Conservation (phyloP, 352 stramenopile genomes). For the Pythium myriotylum region DNA sequence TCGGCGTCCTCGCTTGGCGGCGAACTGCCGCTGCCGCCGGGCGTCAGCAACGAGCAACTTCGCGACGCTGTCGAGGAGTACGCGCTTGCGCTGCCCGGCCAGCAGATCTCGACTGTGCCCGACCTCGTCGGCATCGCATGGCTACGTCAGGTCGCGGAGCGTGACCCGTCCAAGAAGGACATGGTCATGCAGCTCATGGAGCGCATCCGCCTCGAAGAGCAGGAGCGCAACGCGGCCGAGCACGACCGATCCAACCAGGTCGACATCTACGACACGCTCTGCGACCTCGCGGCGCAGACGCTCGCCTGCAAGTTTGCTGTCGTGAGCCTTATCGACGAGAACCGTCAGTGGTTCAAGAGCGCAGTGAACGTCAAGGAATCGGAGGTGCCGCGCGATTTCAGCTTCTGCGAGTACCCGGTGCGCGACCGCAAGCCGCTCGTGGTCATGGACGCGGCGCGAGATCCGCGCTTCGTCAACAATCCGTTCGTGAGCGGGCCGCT, state of each 20-base stretch:
- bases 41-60: conserved; percentile 45
- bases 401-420: conserved; percentile 83
- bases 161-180: conserved; percentile 67
- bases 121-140: conserved; percentile 81
- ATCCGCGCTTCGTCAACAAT: conserved; percentile 89
- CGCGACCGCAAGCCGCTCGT: conserved; percentile 75
- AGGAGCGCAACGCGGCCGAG: conserved; percentile 20
- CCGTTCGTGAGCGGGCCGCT: conserved; percentile 90
- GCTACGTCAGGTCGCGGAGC: conserved; percentile 67
- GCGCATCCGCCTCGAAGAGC: conserved; percentile 51
- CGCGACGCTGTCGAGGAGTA: conserved; percentile 74
- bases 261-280: conserved; percentile 87
- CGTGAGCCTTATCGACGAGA: conserved; percentile 91
- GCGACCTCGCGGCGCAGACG: conserved; percentile 74
- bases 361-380: conserved; percentile 76
- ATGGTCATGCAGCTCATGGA: conserved; percentile 79
- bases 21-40: conserved; percentile 33
- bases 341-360: conserved; percentile 96
- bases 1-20: conserved; percentile 19
- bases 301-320: conserved; percentile 80
- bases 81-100: conserved; percentile 61
- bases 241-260: conserved; percentile 48
- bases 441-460: conserved; percentile 87
- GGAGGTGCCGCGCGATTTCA: conserved; percentile 83
- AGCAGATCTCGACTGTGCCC: conserved; percentile 58